Base-by-base conservation (phyloP, 176 grass and related monocot genomes). In the Secale cereale region DNA sequence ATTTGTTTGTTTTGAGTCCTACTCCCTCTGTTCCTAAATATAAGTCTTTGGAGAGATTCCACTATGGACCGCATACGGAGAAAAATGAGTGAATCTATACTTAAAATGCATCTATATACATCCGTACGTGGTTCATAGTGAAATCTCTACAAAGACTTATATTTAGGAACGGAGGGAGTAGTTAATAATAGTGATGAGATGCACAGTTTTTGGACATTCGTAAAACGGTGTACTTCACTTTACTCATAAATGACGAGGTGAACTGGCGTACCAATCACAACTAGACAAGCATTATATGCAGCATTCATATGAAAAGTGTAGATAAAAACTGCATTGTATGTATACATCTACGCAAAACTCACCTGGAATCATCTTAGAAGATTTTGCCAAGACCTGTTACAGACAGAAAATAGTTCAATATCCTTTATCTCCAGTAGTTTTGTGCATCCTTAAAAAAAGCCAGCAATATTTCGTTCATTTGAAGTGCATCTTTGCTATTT, bases 281-380 rank as follows among this genome's bases (percentile, higher is more conserved):
- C 0, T 81, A 9, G 8, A 43, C 41, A 43, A 43, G 11, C 37
- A 79, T 78, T 12, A 23, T 6, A 65, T 74, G 74, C 12, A 63
- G 32, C 35, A 16, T 82, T 25, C 62, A 26, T 37, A 64, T 17
- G 36, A 10, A 37, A 39, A 64, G 8, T 57, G 57, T 67, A 68
- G 64, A 81, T 30, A 46, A 13, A 61, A 17, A 74, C 8, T 48
- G 3, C 0, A 20, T n/a, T 40, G 22, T 74, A 45, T 79, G 59
- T 27, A 78, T 4, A 78, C 7, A 68, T 37, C 7, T 26, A 85
- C 59, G 15, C 31, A 78, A 78, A 71, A 87, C 86, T 92, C 80
- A 97, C 97, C 97, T 48, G 97, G 97, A 89, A 99, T 97, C 97
- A 99, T 99, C 85, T 99, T 99, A 76, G 94, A 97, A 69, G 94